Evolutionary conservation across 2,329 filamentous ascomycete genomes (phyloP), one percentile per base, ranked within the genome.

Genomic region (Hirsutella thompsonii): DNA sequence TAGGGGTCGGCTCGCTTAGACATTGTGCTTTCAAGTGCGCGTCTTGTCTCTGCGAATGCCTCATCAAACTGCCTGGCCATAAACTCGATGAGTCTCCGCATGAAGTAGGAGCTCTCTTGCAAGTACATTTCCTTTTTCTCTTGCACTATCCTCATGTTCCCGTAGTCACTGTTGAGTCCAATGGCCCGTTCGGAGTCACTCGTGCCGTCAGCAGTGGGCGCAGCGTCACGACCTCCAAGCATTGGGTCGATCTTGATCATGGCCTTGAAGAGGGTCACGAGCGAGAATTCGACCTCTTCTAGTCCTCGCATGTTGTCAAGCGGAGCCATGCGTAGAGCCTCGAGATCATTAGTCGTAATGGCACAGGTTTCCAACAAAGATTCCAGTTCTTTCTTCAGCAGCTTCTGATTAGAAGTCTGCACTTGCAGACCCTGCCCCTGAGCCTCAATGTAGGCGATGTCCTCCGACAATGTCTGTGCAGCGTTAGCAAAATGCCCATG

Each of bases 371-470:
- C 81, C 20, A 98, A 72, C n/a, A 96, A 69, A 28, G 81, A 83
- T 57, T 93, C 80, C 2, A 98, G 72, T 59, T 98, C 92, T 47
- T 81, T 85, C 59, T 90, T 87, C 37, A 98, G 72, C 21, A 94
- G 73, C 59, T 94, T 94, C 58, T 98, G 92, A 53, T 98, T 98
- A 33, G 92, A 87, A 18, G 90, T 90, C 61, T 96, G 92, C 6
- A 98, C 90, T 55, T 98, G 92, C 37, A 98, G 68, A 67, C 92
- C 92, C 63, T 98, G 90, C 6, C 87, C 89, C 61, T 98, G 92
- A 2, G 92, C 88, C 64, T 98, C 92, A 48, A 98, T 96, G 57
- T 93, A 96, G 3, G 88, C 81, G 51, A 98, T 93, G 53, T 98
- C 92, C 38, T 96, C 90, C 42, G 89, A 88, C 23, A 98, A 71